Base-by-base conservation (phyloP, 768 basidiomycete genomes). In the Lactarius pseudohatsudake region DNA sequence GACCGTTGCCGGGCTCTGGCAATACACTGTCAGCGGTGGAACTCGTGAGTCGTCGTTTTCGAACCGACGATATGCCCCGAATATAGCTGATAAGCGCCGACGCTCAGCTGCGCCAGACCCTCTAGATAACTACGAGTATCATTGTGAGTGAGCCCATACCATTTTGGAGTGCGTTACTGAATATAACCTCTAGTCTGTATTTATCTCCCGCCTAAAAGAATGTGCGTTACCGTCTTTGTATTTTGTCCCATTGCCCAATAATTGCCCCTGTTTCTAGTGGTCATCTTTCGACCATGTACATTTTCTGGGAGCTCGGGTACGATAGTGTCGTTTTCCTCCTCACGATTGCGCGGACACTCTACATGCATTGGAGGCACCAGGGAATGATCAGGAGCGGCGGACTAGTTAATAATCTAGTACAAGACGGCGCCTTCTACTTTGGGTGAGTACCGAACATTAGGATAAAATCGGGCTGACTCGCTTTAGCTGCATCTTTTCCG, bases 101-200 rank as follows among this genome's bases (percentile, higher is more conserved):
- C 16, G 2, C 26, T 20, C n/a, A 69, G 69, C 67, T 32, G 69
- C 69, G 7, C 69, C 69, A 15, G 28, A 50, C 43, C 67, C 67
- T 26, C 50, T 70, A 16, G 67, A 70, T 61, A 68, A 70, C 40
- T 70, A 64, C 26, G 67, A 68, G 36, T 70, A 59, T 38, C 69
- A 70, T 53, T 65, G 69, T 70, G 59, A 59, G 69, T 58, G 6
- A 53, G 9, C 41, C 30, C 38, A 28, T 16, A 4, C 8, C 34
- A n/a, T 45, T 20, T 41, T 8, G 20, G 53, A 28, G 3, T 34
- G 7, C 5, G 4, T 55, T 13, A 3, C 22, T 65, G 61, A 70
- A 15, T 47, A n/a, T 54, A 15, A 36, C 32, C 3, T 57, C 34
- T 15, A 68, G 69, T 70, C 54, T 70, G 69, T 41, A 68, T 70